Percentiles rank a stretch among this genome's conserved stretches.
phyloP scores from a whole-genome alignment of 495 filamentous ascomycete species.

The Penicillium longicatenatum region DNA sequence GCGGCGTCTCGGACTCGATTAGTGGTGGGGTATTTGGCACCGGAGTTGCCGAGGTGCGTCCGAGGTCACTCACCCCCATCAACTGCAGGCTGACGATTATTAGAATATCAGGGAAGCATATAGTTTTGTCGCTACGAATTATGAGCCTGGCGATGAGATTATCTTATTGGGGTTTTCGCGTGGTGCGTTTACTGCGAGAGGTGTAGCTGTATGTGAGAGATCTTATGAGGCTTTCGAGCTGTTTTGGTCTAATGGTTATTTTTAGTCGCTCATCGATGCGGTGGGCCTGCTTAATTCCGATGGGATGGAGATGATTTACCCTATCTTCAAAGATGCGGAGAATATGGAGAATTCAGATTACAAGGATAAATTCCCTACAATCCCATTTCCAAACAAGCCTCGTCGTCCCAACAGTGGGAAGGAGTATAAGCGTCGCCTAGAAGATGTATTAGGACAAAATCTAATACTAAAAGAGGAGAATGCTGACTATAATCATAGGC shows the following conservation, averaged over 20 bases:
- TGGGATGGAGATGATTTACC: conserved; percentile 64
- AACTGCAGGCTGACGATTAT: neutral
- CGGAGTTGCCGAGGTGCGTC: conserved; percentile 47
- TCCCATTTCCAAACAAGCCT: conserved; percentile 62
- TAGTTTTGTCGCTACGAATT: conserved; percentile 67
- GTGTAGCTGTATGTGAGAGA: conserved; percentile 38
- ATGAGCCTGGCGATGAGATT: conserved; percentile 66
- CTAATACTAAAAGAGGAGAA: neutral
- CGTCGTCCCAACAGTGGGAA: conserved; percentile 27
- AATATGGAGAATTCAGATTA: conserved; percentile 55
- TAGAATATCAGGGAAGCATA: conserved; percentile 66
- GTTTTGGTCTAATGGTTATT: neutral
- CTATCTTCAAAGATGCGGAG: conserved; percentile 65
- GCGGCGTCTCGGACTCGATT: conserved; percentile 43
- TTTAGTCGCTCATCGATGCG: conserved; percentile 58
- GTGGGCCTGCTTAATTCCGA: conserved; percentile 65
- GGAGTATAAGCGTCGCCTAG: conserved; percentile 36
- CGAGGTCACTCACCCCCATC: conserved; percentile 1
- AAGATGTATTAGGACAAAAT: conserved; percentile 14
- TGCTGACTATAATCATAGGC: conserved; percentile 20
- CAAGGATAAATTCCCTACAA: conserved; percentile 55
- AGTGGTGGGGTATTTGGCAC: conserved; percentile 53
- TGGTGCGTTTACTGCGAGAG: conserved; percentile 71
- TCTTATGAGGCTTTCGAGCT: neutral
- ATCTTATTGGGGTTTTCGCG: conserved; percentile 72